phyloP scores from a whole-genome alignment of 345 rosid species.

The Eutrema japonicum region DNA sequence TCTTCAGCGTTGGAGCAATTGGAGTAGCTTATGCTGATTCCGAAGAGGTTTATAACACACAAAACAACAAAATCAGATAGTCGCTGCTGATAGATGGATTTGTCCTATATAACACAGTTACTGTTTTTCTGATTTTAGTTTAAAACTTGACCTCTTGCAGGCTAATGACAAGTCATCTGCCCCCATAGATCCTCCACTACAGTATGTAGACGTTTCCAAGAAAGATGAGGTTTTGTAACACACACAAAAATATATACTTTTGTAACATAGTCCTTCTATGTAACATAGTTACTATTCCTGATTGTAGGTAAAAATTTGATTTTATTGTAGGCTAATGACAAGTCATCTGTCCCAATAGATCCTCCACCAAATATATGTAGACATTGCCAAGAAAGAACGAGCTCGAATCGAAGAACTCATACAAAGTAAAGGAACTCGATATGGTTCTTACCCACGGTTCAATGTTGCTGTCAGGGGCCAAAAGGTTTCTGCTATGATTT shows the following conservation, averaged over 20 bases:
- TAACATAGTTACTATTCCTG: neutral
- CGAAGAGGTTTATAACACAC: conserved; percentile 55
- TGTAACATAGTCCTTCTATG: neutral
- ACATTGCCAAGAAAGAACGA: conserved; percentile 75
- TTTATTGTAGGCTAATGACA: conserved; percentile 47
- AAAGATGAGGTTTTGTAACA: conserved; percentile 45
- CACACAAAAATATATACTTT: neutral
- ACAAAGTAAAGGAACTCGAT: conserved; percentile 55
- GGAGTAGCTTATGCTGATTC: conserved; percentile 70
- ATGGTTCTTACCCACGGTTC: conserved; percentile 72
- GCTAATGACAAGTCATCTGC: conserved; percentile 46
- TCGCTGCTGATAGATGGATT: too few relatives aligned
- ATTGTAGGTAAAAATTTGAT: conserved; percentile 20
- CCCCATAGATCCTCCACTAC: conserved; percentile 55
- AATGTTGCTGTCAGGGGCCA: conserved; percentile 83
- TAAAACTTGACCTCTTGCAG: conserved; percentile 4
- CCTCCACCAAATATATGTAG: conserved; percentile 54
- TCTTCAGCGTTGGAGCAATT: conserved; percentile 59
- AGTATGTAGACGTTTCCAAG: conserved; percentile 59
- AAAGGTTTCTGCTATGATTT: conserved; percentile 58
- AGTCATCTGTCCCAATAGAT: conserved; percentile 52
- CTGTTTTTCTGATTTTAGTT: conserved; percentile 4
- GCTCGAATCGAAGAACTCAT: conserved; percentile 64
- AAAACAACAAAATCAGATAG: neutral
- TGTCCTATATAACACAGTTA: neutral